Evolutionary conservation across 345 rosid genomes (phyloP).

Genomic region (Aquilaria sinensis): DNA sequence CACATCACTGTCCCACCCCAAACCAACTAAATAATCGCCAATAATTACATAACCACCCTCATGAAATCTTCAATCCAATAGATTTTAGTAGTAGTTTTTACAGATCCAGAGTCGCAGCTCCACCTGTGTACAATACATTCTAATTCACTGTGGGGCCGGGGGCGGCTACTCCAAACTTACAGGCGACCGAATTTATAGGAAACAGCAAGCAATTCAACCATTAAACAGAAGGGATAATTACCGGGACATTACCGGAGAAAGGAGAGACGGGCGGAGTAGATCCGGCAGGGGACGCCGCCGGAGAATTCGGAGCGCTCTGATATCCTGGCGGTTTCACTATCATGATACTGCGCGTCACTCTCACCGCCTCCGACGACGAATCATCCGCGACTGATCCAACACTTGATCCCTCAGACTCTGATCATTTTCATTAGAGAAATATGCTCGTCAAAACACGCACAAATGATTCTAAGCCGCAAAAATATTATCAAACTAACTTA

Average conservation of each 20-base stretch:
- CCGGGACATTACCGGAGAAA: slow-evolving; percentile 61
- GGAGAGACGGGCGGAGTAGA: slow-evolving; percentile 83
- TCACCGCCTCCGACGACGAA: slow-evolving; percentile 32
- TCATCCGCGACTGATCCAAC: slow-evolving; percentile 47
- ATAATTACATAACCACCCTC: slow-evolving; percentile 7
- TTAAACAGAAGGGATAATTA: no score
- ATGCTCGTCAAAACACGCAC: neutral
- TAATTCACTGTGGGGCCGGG: no score
- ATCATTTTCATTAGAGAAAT: slow-evolving; percentile 4
- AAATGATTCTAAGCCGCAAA: neutral
- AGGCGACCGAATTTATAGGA: no score
- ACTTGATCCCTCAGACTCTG: slow-evolving; percentile 57
- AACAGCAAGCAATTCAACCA: neutral
- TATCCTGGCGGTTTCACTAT: slow-evolving; percentile 85
- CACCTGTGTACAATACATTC: no score
- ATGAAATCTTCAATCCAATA: no score
- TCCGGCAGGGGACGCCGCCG: slow-evolving; percentile 85
- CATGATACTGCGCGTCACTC: slow-evolving; percentile 82
- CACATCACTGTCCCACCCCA: slow-evolving; percentile 3
- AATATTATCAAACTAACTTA: neutral
- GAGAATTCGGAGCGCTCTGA: slow-evolving; percentile 44
- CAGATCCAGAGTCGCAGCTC: no score
- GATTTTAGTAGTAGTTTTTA: no score
- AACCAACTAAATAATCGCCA: slow-evolving; percentile 14
- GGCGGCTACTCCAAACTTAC: no score